Base-by-base conservation (phyloP, 345 rosid genomes). In the Bruguiera gymnorhiza region DNA sequence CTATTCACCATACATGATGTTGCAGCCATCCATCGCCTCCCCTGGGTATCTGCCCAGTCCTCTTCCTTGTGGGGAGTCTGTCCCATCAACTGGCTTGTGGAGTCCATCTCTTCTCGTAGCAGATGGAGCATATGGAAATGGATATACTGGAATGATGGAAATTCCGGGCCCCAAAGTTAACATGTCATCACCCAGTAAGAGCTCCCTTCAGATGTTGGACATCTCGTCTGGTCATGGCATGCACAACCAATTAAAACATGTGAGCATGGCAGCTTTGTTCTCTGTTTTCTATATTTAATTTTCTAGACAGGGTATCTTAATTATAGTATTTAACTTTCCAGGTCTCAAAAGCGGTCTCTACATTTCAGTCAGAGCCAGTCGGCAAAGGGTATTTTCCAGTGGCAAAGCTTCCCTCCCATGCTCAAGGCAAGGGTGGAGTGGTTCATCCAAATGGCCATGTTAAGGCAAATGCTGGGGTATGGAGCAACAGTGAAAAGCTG, bases 151-250 rank as follows among this genome's bases (percentile, higher is more conserved):
- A 61, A 62, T 68, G 64, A 74, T 75, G 70, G 76, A 80, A 76
- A 76, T 54, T 37, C 82, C 76, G 58, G 70, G 69, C 11, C 70
- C 75, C 43, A 80, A 73, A 58, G 70, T 75, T 21, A 80, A 70
- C 77, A 72, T 69, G 51, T 80, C 86, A 59, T 86, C 84, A 55
- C 65, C 80, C 5, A 78, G 79, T 46, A 86, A 80, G 78, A 75
- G 48, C 71, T 66, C 81, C 46, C 64, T 68, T 61, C 57, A 70
- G 1, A 36, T 74, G 6, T 20, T 53, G 18, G 67, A 74, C 43
- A 63, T 27, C 18, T 74, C 73, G n/a, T 50, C 75, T 0, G 79
- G 71, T 65, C 83, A 75, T 46, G 80, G 73, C 30, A 67, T 73
- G 65, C 80, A 34, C 53, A 74, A 76, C 62, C 83, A 72, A 29